phyloP scores from a whole-genome alignment of 768 basidiomycete species.

The Suillus paluster region DNA sequence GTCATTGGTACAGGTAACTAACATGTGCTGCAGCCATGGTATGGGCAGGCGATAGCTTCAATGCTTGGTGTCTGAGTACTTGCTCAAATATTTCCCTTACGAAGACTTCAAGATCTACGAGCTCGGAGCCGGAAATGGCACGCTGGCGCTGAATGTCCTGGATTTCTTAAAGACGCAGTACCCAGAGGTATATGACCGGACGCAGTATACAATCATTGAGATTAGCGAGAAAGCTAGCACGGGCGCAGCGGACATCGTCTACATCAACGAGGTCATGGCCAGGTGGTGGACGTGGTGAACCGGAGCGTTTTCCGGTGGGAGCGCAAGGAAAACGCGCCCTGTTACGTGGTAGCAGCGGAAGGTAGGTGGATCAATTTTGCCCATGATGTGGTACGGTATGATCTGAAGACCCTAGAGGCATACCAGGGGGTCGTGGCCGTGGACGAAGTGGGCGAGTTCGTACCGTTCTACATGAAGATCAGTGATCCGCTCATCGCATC shows the following conservation, averaged over 20 bases:
- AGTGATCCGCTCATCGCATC: constrained; percentile 84
- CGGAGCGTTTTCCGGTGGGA: constrained; percentile 90
- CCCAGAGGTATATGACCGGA: constrained; percentile 92
- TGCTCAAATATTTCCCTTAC: constrained; percentile 94
- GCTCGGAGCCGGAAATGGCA: constrained; percentile 97
- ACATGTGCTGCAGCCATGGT: constrained; percentile 73
- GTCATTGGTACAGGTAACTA: constrained; percentile 9
- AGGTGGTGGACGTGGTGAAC: constrained; percentile 68
- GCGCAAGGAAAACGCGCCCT: constrained; percentile 74
- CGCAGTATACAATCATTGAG: constrained; percentile 93
- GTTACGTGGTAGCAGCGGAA: constrained; percentile 94
- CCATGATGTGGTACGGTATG: constrained; percentile 93
- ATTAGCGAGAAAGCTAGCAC: constrained; percentile 82
- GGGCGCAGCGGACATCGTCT: constrained; percentile 72
- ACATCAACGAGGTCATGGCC: constrained; percentile 39
- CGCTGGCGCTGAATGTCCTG: constrained; percentile 88
- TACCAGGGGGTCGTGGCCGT: constrained; percentile 84
- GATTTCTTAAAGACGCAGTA: constrained; percentile 75
- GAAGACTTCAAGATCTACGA: constrained; percentile 97
- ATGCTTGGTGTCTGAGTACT: constrained; percentile 89
- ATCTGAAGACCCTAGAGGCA: constrained; percentile 76
- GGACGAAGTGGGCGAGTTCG: constrained; percentile 80
- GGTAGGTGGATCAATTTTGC: constrained; percentile 99
- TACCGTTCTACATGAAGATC: constrained; percentile 80
- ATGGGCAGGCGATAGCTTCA: constrained; percentile 89